Conservation (phyloP, 306 rosid species). For the Fragaria vesca region DNA sequence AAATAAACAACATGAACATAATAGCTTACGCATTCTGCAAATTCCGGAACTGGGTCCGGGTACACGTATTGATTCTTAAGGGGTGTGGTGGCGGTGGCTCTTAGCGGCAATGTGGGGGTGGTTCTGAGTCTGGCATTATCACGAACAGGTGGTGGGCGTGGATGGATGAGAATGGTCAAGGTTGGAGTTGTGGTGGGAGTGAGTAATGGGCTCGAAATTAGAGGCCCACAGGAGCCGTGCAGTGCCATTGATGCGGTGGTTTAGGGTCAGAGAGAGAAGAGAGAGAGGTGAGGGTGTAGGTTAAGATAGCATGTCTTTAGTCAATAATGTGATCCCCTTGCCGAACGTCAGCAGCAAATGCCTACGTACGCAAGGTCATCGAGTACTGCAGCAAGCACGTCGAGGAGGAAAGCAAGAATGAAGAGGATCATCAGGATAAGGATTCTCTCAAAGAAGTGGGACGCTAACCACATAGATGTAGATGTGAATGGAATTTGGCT, state of each 20-base stretch:
- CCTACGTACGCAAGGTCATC: conserved; percentile 28
- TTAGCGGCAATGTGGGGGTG: conserved; percentile 19
- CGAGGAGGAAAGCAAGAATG: background rate
- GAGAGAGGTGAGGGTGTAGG: background rate
- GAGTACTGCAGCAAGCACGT: conserved; percentile 34
- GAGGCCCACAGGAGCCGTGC: background rate
- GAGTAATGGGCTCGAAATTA: background rate
- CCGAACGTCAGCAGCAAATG: background rate
- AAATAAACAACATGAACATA: background rate
- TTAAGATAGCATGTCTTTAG: background rate
- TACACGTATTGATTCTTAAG: conserved; percentile 33
- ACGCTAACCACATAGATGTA: background rate
- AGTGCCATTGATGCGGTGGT: conserved; percentile 27
- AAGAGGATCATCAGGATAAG: background rate
- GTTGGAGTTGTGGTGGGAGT: conserved; percentile 28
- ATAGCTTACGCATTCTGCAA: conserved; percentile 42
- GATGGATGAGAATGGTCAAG: conserved; percentile 22
- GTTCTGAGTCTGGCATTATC: conserved; percentile 21
- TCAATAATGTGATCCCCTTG: too few species aligned
- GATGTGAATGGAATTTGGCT: too few species aligned
- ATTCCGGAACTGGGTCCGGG: conserved; percentile 61
- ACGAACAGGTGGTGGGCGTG: background rate
- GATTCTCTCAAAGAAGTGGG: conserved; percentile 23
- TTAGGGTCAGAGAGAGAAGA: background rate
- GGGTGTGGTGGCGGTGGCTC: conserved; percentile 29